phyloP scores from a whole-genome alignment of 495 filamentous ascomycete species.

The Penicillium paxilli region DNA sequence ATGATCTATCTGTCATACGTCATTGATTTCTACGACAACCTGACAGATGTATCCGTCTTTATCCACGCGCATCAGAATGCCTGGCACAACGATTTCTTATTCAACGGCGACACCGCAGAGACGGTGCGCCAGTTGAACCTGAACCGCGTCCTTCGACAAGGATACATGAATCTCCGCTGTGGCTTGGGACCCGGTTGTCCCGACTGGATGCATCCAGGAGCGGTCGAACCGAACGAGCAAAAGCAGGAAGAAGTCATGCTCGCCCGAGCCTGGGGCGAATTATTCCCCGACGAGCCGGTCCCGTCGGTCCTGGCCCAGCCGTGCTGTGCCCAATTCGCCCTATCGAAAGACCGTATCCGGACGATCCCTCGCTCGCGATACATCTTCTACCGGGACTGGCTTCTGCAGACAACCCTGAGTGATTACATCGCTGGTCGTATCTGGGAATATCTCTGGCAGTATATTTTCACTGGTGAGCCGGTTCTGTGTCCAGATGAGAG shows the following conservation, averaged over 20 bases:
- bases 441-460: conserved; percentile 78
- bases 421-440: conserved; percentile 71
- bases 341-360: conserved; percentile 55
- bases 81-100: conserved; percentile 65
- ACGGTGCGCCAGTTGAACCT: conserved; percentile 54
- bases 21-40: conserved; percentile 67
- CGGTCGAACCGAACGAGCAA: conserved; percentile 43
- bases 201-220: conserved; percentile 63
- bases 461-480: conserved; percentile 60
- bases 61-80: conserved; percentile 66
- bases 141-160: conserved; percentile 54
- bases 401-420: conserved; percentile 59
- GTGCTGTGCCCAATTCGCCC: conserved; percentile 71
- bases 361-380: conserved; percentile 60
- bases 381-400: conserved; percentile 66
- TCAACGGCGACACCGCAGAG: conserved; percentile 49
- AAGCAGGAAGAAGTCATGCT: conserved; percentile 66
- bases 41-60: conserved; percentile 69
- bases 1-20: conserved; percentile 74
- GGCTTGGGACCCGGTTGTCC: conserved; percentile 63
- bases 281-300: conserved; percentile 55
- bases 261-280: conserved; percentile 51
- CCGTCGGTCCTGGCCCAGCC: conserved; percentile 54
- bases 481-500: conserved; percentile 64
- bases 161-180: conserved; percentile 68